A percentile compares a stretch with the other conserved stretches of the same genome.
Evolutionary conservation across 768 basidiomycete species (phyloP).

Genomic region (Mycena vulgaris): DNA sequence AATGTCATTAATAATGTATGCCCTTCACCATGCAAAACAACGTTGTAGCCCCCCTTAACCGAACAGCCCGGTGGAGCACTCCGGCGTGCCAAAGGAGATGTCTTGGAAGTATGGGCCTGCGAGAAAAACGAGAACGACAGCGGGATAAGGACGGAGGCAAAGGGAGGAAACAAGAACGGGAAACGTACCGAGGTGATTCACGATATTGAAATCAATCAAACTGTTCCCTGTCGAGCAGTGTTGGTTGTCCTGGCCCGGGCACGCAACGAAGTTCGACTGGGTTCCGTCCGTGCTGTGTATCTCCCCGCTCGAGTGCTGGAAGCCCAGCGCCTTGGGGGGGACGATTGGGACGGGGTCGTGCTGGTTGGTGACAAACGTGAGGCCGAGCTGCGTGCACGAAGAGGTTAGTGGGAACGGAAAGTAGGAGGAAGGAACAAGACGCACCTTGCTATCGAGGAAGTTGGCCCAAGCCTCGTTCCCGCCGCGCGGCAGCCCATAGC

Average conservation of each 20-base stretch:
- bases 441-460: constrained; percentile 55
- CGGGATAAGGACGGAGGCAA: constrained; percentile 6
- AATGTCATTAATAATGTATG: constrained; percentile 13
- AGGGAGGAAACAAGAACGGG: constrained; percentile 7
- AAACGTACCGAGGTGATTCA: constrained; percentile 43
- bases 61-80: constrained; percentile 24
- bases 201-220: constrained; percentile 3
- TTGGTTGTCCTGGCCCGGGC: constrained; percentile 59
- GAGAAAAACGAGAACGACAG: constrained; percentile 7
- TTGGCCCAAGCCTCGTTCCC: constrained; percentile 63
- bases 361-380: constrained; percentile 55
- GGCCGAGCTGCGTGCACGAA: constrained; percentile 41
- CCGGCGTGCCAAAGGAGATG: constrained; percentile 46
- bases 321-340: constrained; percentile 54
- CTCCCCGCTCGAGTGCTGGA: constrained; percentile 55
- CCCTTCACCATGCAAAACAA: constrained; percentile 9
- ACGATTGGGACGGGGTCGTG: constrained; percentile 60
- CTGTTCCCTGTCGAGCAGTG: constrained; percentile 14
- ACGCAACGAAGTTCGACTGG: constrained; percentile 50
- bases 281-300: constrained; percentile 51
- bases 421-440: not conserved
- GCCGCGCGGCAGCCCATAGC: constrained; percentile 61
- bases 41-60: constrained; percentile 11
- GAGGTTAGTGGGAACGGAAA: not conserved
- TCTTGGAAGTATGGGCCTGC: constrained; percentile 50